Base-by-base conservation (phyloP, 768 basidiomycete species). In the Pleurotus sapidus region DNA sequence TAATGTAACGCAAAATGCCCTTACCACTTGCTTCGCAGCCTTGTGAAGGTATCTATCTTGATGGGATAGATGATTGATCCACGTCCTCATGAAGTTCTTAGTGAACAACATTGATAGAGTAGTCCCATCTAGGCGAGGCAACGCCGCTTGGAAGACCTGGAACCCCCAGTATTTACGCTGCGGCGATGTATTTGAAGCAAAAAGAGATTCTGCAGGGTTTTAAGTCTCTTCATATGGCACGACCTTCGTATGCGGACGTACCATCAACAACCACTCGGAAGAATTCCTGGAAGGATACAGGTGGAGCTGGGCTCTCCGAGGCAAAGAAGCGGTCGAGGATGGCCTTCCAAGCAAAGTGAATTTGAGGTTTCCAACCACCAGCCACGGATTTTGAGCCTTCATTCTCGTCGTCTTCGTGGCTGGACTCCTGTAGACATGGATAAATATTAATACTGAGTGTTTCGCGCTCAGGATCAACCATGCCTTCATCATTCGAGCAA, bases 121-220 rank as follows among this genome's bases (percentile, higher is more conserved):
- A 46, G 81, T 72, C 15, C 83, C 70, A 14, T 80, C 75, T 27
- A 92, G 80, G 38, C 86, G 84, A 14, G 83, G 80, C 42, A 97
- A 74, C 6, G 93, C 86, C 61, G 84, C 88, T 64, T 87, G 84
- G 73, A 98, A 91, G 17, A 96, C 82, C 63, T 89, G 88, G 74
- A 98, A 96, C n/a, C 95, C 96, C 89, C 93, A 95, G 66, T 89
- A 93, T 72, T 97, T 96, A 49, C 93, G 84, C 70, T 95, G 88
- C 0, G 88, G 75, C 0, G 95, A 95, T 0, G 95, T 85, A 17
- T 88, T 88, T 5, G 87, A 76, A 5, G 90, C 85, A 67, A 98
- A 97, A 43, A 98, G 73, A 1, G 91, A 88, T 68, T 96, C 95
- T 98, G 63, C 43, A 25, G 15, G 38, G 56, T n/a, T 50, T 43